phyloP scores from a whole-genome alignment of 768 basidiomycete genomes.

The Tulasnella calospora region DNA sequence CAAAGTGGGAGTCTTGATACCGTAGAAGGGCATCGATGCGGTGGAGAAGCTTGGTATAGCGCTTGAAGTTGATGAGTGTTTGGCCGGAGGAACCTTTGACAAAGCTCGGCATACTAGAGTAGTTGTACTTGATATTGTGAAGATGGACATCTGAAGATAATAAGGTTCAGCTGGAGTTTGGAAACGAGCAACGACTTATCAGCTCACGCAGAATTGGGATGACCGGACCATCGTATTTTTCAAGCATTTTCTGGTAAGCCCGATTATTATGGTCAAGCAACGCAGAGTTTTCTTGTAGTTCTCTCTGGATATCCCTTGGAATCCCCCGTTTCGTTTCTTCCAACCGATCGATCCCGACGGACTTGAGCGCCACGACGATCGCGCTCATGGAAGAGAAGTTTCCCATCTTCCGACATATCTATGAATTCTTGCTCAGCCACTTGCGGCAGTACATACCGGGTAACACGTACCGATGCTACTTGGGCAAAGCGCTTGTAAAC shows the following conservation, averaged over 20 bases:
- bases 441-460: neutral
- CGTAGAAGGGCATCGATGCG: neutral
- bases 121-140: slow-evolving; percentile 4
- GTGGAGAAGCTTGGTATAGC: slow-evolving; percentile 2
- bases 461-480: slow-evolving; percentile 39
- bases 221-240: neutral
- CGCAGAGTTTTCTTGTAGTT: neutral
- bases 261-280: slow-evolving; percentile 11
- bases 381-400: slow-evolving; percentile 17
- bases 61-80: slow-evolving; percentile 17
- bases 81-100: neutral
- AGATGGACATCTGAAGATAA: slow-evolving; percentile 14
- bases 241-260: neutral
- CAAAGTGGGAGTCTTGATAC: neutral
- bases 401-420: slow-evolving; percentile 10
- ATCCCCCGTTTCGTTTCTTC: neutral
- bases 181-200: neutral
- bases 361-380: neutral
- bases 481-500: slow-evolving; percentile 47
- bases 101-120: neutral
- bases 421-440: neutral
- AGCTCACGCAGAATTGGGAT: slow-evolving; percentile 14
- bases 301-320: neutral
- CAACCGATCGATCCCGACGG: neutral
- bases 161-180: neutral